Conservation (phyloP, 2,329 filamentous ascomycete species). For the Ceratocystis harringtonii region DNA sequence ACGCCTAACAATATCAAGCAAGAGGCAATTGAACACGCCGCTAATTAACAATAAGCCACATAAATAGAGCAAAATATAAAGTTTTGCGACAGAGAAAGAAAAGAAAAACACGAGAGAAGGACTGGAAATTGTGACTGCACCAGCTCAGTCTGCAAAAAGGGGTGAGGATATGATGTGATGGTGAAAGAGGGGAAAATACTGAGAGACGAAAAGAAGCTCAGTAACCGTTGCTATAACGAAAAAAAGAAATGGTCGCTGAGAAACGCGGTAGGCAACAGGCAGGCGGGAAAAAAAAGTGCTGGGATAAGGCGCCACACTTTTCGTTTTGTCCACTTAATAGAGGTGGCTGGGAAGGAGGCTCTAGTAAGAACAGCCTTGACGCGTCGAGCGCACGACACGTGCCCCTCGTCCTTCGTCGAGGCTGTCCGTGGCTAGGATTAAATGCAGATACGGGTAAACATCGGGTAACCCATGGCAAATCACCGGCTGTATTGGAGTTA, state of each 20-base stretch:
- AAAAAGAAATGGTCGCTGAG: conserved; percentile 2
- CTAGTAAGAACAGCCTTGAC: neutral
- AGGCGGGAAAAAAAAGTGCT: neutral
- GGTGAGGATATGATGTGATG: neutral
- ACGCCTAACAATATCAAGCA: neutral
- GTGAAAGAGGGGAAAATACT: conserved; percentile 1
- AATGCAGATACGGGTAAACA: neutral
- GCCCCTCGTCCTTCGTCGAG: neutral
- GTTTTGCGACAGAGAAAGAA: neutral
- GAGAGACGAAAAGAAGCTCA: conserved; percentile 6
- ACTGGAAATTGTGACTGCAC: neutral
- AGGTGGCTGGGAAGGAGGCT: conserved; percentile 9
- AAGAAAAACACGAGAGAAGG: neutral
- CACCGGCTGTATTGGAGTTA: neutral
- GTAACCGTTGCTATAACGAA: conserved; percentile 5
- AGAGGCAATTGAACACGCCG: neutral
- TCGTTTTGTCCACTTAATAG: conserved; percentile 1
- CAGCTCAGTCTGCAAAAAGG: neutral
- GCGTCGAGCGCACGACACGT: neutral
- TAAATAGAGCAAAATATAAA: neutral
- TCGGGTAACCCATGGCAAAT: neutral
- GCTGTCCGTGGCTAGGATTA: neutral
- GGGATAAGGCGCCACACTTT: neutral
- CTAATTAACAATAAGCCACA: neutral
- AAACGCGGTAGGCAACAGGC: neutral